These are phyloP conservation scores for Chlorella vulgaris DNA, from an alignment of 139 green algal species.

Conservation along the genomic window DNA sequence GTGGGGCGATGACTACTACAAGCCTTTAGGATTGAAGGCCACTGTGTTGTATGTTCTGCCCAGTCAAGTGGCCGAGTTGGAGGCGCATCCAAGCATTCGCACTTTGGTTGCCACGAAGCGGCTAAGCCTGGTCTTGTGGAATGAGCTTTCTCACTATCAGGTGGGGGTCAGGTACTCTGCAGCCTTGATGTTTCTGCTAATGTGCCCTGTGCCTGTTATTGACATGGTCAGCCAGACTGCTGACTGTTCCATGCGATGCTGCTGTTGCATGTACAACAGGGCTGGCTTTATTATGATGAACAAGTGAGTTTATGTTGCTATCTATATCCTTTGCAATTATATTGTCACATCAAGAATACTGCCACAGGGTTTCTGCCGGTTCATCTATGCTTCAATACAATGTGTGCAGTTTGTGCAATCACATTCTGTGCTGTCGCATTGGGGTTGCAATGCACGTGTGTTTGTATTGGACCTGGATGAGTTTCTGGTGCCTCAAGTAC, in stretches of 20 bases:
- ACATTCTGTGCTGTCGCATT: neutral
- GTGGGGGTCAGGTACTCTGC: neutral
- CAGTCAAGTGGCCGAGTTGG: neutral
- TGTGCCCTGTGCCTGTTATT: neutral
- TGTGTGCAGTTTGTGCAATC: neutral
- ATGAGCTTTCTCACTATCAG: neutral
- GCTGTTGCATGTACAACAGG: neutral
- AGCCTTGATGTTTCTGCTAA: neutral
- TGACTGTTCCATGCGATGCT: neutral
- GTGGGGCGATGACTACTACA: slow-evolving; percentile 3
- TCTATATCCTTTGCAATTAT: neutral
- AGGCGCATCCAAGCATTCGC: neutral
- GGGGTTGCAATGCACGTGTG: neutral
- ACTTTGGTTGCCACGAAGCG: neutral
- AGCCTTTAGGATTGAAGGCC: neutral
- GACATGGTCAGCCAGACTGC: neutral
- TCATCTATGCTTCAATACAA: neutral
- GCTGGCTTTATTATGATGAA: neutral
- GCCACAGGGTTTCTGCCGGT: neutral
- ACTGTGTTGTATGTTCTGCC: slow-evolving; percentile 4
- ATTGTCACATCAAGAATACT: too few relatives aligned
- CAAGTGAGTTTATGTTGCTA: neutral
- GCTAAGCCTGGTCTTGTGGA: neutral
- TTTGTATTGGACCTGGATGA: neutral
- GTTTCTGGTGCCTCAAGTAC: neutral